These are phyloP conservation scores for Taphrina confusa DNA, from an alignment of 1,139 yeast species.

Conservation along the genomic window DNA sequence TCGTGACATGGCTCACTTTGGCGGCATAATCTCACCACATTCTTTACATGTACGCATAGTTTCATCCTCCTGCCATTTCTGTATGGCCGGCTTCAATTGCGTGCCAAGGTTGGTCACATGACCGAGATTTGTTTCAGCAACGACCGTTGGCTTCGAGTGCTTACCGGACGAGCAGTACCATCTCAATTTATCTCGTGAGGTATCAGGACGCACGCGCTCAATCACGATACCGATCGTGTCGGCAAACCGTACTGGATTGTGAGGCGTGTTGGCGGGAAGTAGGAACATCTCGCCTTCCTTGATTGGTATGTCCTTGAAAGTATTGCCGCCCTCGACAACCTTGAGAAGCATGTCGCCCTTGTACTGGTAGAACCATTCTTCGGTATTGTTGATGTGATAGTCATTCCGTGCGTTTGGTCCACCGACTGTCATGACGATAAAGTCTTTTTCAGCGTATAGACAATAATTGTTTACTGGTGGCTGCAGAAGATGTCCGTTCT, in stretches of 20 bases:
- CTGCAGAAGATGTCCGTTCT: slow-evolving; percentile 69
- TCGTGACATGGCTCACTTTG: slow-evolving; percentile 21
- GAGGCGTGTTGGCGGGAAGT: slow-evolving; percentile 82
- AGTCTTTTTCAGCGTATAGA: slow-evolving; percentile 67
- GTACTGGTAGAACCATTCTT: slow-evolving; percentile 59
- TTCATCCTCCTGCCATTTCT: slow-evolving; percentile 64
- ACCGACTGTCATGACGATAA: slow-evolving; percentile 90
- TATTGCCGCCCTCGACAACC: slow-evolving; percentile 71
- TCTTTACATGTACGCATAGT: slow-evolving; percentile 68
- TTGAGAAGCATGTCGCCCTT: slow-evolving; percentile 64
- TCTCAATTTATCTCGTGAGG: slow-evolving; percentile 64
- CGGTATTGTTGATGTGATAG: slow-evolving; percentile 90
- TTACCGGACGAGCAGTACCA: slow-evolving; percentile 82
- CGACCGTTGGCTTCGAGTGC: slow-evolving; percentile 44
- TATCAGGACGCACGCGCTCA: slow-evolving; percentile 87
- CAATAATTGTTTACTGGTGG: slow-evolving; percentile 94
- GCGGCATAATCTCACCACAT: slow-evolving; percentile 62
- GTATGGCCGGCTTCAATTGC: slow-evolving; percentile 81
- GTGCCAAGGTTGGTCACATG: slow-evolving; percentile 82
- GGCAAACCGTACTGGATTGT: slow-evolving; percentile 83
- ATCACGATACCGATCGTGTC: slow-evolving; percentile 88
- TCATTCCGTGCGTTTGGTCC: slow-evolving; percentile 95
- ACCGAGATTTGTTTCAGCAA: slow-evolving; percentile 69
- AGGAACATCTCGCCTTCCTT: slow-evolving; percentile 85
- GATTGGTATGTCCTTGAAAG: slow-evolving; percentile 71